These are phyloP conservation scores for Xerocomellus dryophilus DNA, from an alignment of 768 basidiomycete species.

Conservation along the genomic window DNA sequence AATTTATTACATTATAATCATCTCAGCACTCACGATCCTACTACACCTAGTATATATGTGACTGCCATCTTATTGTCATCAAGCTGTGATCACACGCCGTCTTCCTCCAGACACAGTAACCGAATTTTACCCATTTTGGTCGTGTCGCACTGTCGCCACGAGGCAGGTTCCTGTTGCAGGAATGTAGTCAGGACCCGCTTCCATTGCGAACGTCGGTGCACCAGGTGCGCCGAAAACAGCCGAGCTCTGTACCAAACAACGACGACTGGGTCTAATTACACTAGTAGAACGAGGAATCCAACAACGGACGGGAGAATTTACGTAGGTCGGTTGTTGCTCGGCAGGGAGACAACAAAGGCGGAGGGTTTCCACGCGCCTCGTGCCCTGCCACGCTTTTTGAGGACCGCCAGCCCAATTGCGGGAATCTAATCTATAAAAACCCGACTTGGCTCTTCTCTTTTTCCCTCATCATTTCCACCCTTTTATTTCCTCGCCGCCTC, in stretches of 20 bases:
- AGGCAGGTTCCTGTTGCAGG: slow-evolving; percentile 18
- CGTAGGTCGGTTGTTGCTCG: slow-evolving; percentile 10
- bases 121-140: slow-evolving; percentile 10
- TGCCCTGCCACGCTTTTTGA: slow-evolving; percentile 46
- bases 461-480: slow-evolving; percentile 23
- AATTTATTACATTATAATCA: background rate
- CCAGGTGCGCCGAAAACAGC: slow-evolving; percentile 5
- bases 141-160: slow-evolving; percentile 3
- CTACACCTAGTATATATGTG: background rate
- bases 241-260: slow-evolving; percentile 4
- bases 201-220: background rate
- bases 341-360: slow-evolving; percentile 16
- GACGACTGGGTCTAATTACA: background rate
- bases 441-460: slow-evolving; percentile 20
- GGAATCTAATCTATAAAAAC: slow-evolving; percentile 54
- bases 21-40: background rate
- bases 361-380: slow-evolving; percentile 43
- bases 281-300: slow-evolving; percentile 1
- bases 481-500: slow-evolving; percentile 27
- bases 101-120: slow-evolving; percentile 6
- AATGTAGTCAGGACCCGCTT: slow-evolving; percentile 2
- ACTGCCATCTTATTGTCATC: background rate
- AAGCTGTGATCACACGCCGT: slow-evolving; percentile 4
- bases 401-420: slow-evolving; percentile 12
- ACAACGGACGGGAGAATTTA: slow-evolving; percentile 4